phyloP scores from a whole-genome alignment of 208 protist genomes.

The Acanthamoeba royreba region DNA sequence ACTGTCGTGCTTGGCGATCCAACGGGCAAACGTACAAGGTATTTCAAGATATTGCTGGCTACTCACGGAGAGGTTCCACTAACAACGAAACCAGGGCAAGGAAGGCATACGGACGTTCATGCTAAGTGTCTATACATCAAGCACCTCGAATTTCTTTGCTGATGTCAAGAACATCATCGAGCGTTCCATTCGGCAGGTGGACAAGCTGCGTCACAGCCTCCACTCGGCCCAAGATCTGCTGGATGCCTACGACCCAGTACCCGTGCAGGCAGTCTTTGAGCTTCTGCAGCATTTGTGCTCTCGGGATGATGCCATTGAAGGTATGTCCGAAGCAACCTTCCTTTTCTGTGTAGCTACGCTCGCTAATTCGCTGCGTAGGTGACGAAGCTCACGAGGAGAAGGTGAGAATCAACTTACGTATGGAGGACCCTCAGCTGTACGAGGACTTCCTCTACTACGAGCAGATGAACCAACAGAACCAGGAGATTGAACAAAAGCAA shows the following conservation, averaged over 20 bases:
- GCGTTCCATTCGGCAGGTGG: background rate
- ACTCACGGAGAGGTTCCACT: no score
- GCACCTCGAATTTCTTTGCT: background rate
- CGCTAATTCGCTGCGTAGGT: background rate
- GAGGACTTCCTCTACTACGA: slow-evolving; percentile 30
- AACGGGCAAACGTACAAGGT: slow-evolving; percentile 5
- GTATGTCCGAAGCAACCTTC: background rate
- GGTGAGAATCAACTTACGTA: background rate
- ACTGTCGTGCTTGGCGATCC: background rate
- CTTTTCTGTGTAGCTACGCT: background rate
- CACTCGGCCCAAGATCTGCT: background rate
- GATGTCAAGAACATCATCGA: slow-evolving; percentile 39
- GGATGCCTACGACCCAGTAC: background rate
- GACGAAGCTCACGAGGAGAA: slow-evolving; percentile 20
- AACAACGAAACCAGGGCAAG: background rate
- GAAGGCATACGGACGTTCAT: slow-evolving; percentile 26
- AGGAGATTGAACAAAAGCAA: background rate
- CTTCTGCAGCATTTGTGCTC: slow-evolving; percentile 39
- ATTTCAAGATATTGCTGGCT: no score
- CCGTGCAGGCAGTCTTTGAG: background rate
- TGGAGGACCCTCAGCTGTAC: slow-evolving; percentile 29
- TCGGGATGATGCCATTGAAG: background rate
- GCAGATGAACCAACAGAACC: background rate
- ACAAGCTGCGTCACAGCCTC: slow-evolving; percentile 1
- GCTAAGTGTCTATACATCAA: slow-evolving; percentile 13